Evolutionary conservation across 2,329 filamentous ascomycete genomes (phyloP).

Genomic region (Dactylellina parvicollis): DNA sequence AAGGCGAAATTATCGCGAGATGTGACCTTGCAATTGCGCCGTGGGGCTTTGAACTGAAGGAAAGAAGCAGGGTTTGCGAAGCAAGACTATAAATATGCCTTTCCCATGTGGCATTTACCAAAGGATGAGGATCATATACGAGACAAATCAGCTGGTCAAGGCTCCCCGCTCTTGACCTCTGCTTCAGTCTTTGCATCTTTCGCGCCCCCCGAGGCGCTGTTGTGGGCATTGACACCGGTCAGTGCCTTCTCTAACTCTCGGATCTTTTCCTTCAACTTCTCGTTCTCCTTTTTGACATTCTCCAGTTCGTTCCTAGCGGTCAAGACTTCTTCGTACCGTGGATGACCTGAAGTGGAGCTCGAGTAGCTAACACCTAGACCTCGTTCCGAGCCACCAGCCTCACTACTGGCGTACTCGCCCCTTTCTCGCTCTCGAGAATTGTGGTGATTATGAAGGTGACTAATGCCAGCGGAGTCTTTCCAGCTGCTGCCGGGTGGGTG

Average conservation of each 20-base stretch:
- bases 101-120: no score
- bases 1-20: not conserved
- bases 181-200: slow-evolving; percentile 28
- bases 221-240: slow-evolving; percentile 19
- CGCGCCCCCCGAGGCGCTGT: not conserved
- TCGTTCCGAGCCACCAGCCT: slow-evolving; percentile 43
- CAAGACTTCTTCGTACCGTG: slow-evolving; percentile 65
- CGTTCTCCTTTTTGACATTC: slow-evolving; percentile 72
- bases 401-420: slow-evolving; percentile 50
- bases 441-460: slow-evolving; percentile 47
- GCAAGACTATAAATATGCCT: no score
- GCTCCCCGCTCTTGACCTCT: slow-evolving; percentile 46
- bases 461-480: slow-evolving; percentile 43
- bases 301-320: slow-evolving; percentile 71
- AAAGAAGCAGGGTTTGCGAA: no score
- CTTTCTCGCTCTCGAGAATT: slow-evolving; percentile 50
- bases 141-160: not conserved
- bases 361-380: slow-evolving; percentile 45
- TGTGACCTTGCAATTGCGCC: no score
- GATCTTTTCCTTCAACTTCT: slow-evolving; percentile 70
- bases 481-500: slow-evolving; percentile 42
- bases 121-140: no score
- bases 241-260: slow-evolving; percentile 69
- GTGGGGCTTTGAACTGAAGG: no score
- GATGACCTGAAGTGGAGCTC: slow-evolving; percentile 27